Conservation (phyloP, 2,329 filamentous ascomycete species). For the Arthroderma uncinatum region DNA sequence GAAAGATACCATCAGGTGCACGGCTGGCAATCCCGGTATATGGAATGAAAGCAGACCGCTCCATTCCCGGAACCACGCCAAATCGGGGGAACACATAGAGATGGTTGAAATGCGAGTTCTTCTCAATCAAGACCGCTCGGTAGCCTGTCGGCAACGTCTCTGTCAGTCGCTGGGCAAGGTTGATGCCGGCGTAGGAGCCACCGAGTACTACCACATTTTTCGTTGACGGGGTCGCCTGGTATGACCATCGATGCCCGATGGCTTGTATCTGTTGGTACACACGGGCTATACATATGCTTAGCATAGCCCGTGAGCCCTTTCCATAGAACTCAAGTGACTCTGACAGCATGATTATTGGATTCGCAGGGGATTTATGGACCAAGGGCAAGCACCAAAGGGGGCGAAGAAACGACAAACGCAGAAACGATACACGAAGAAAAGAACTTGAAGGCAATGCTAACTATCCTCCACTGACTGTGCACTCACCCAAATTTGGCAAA, state of each 20-base stretch:
- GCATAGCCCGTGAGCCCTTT: neutral
- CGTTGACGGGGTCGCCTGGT: constrained; percentile 8
- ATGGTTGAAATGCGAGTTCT: constrained; percentile 50
- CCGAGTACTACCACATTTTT: constrained; percentile 37
- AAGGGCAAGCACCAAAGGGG: too few relatives aligned
- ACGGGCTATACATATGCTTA: constrained; percentile 1
- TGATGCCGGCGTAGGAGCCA: constrained; percentile 47
- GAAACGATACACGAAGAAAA: too few relatives aligned
- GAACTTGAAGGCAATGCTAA: too few relatives aligned
- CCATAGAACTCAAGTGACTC: constrained; percentile 7
- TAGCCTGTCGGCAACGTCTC: constrained; percentile 42
- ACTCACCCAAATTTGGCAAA: too few relatives aligned
- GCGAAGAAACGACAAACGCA: too few relatives aligned
- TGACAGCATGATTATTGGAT: too few relatives aligned
- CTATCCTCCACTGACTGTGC: too few relatives aligned
- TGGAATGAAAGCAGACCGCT: constrained; percentile 50
- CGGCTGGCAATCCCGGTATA: constrained; percentile 37
- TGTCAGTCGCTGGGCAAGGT: constrained; percentile 32
- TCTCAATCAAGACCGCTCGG: constrained; percentile 47
- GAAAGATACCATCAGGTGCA: constrained; percentile 29
- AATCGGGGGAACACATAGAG: constrained; percentile 51
- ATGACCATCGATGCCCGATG: constrained; percentile 8
- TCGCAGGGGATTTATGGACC: too few relatives aligned
- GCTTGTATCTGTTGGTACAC: constrained; percentile 4
- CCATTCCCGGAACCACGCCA: constrained; percentile 44